Evolutionary conservation across 2,329 filamentous ascomycete genomes (phyloP).

Genomic region (Fusarium nematophilum): DNA sequence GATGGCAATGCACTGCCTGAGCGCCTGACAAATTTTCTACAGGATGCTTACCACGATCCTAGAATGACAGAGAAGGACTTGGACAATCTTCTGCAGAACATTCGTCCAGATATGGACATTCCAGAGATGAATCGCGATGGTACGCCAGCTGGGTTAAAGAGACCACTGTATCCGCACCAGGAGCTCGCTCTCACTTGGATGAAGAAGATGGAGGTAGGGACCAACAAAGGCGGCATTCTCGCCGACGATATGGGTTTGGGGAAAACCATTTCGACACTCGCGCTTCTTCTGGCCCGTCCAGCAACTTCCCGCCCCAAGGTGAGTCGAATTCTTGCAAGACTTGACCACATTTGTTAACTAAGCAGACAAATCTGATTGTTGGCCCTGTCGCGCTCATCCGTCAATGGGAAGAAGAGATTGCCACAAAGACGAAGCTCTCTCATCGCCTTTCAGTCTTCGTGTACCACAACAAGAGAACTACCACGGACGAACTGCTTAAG

Average conservation of each 20-base stretch:
- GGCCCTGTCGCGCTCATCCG: constrained; percentile 82
- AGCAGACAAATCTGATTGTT: constrained; percentile 82
- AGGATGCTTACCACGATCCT: constrained; percentile 53
- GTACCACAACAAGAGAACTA: constrained; percentile 76
- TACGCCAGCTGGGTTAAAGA: constrained; percentile 76
- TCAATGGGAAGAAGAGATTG: constrained; percentile 87
- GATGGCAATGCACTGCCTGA: constrained; percentile 51
- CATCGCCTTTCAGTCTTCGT: constrained; percentile 74
- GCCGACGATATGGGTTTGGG: constrained; percentile 95
- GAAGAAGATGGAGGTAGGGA: constrained; percentile 80
- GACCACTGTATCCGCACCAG: constrained; percentile 83
- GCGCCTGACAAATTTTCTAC: constrained; percentile 48
- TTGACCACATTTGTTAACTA: constrained; percentile 35
- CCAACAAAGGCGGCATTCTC: constrained; percentile 87
- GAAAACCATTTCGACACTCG: constrained; percentile 87
- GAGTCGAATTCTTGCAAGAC: constrained; percentile 2
- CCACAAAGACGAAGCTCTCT: constrained; percentile 70
- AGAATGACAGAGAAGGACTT: constrained; percentile 70
- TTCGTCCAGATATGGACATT: constrained; percentile 76
- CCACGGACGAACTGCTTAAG: constrained; percentile 68
- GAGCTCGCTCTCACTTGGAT: constrained; percentile 87
- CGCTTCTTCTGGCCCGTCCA: constrained; percentile 78
- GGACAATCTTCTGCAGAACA: constrained; percentile 76
- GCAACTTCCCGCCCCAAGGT: constrained; percentile 58
- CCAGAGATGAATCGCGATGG: constrained; percentile 71